Evolutionary conservation across 208 protist genomes (phyloP).

Genomic region (Leishmania gerbilli): DNA sequence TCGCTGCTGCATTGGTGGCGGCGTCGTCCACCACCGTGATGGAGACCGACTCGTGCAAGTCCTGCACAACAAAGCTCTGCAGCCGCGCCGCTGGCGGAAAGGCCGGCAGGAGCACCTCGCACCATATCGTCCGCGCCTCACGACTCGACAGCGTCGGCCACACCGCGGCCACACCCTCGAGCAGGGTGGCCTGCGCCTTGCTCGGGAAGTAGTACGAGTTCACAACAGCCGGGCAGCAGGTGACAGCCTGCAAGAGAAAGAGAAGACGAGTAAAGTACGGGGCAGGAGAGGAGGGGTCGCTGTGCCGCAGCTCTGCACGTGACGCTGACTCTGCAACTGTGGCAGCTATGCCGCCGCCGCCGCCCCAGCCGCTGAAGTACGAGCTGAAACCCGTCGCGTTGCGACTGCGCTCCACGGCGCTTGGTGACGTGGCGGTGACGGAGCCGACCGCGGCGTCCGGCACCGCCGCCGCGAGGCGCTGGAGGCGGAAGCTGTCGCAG

Average conservation of each 20-base stretch:
- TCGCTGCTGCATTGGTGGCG: not conserved
- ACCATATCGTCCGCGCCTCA: slow-evolving; percentile 39
- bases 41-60: not conserved
- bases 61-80: slow-evolving; percentile 41
- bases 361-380: slow-evolving; percentile 16
- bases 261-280: slow-evolving; percentile 30
- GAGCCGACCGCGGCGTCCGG: not conserved
- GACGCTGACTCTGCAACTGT: not conserved
- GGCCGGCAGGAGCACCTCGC: slow-evolving; percentile 40
- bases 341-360: not conserved
- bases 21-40: not conserved
- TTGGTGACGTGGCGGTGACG: not conserved
- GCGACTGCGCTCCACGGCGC: not conserved
- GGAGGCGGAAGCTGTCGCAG: slow-evolving; percentile 53
- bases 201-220: slow-evolving; percentile 71
- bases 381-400: slow-evolving; percentile 17
- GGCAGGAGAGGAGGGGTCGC: not conserved
- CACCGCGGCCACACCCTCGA: slow-evolving; percentile 45
- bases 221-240: slow-evolving; percentile 30
- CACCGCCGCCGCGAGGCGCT: slow-evolving; percentile 19
- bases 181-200: slow-evolving; percentile 61
- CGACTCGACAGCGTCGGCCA: slow-evolving; percentile 50
- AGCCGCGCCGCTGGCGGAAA: slow-evolving; percentile 42
- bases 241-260: slow-evolving; percentile 22
- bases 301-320: not conserved